Base-by-base conservation (phyloP, 2,329 filamentous ascomycete genomes). In the Magnaporthiopsis rhizophila region DNA sequence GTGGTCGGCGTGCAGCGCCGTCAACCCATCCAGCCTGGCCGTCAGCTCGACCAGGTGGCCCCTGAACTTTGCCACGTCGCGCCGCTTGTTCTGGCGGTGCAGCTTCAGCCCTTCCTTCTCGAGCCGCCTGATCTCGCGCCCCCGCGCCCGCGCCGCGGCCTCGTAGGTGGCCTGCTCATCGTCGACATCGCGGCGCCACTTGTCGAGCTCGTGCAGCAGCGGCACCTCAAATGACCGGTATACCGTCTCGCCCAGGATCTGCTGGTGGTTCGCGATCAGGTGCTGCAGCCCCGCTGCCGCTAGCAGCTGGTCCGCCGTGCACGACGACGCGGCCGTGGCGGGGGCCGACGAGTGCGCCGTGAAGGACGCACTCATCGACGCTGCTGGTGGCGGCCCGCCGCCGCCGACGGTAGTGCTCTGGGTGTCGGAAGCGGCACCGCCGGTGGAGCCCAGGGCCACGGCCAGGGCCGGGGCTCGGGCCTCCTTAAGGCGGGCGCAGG, bases 181-280 rank as follows among this genome's bases (percentile, higher is more conserved):
- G 65, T 87, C 85, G 65, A 89, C 83, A 68, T 83, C 81, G 63
- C 79, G 79, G 64, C 81, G 81, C 86, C 86, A 89, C 67, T 81
- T 82, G 73, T 89, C 87, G 36, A 89, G 78, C 74, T 89, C 87
- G 75, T 89, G 86, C n/a, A 89, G 79, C 28, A 89, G 77, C 4
- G 87, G 87, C 53, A 89, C 86, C 74, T 89, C 87, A 72, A 89
- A 89, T 65, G 80, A 81, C 64, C 86, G 80, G 74, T 89, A 89
- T 11, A 89, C 85, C 0, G 86, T 89, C 74, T 89, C 87, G 67
- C 81, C 85, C 3, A 89, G 80, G 69, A 89, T 89, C 71, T 89
- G 86, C 73, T 88, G 85, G 28, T 89, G 87, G 75, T 89, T 89
- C 59, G 86, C 86, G 65, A 89, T 79, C 26, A 89, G 79, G 70